Conservation (phyloP, 192 early-diverging fungal genomes). For the Backusella liffmaniae region DNA sequence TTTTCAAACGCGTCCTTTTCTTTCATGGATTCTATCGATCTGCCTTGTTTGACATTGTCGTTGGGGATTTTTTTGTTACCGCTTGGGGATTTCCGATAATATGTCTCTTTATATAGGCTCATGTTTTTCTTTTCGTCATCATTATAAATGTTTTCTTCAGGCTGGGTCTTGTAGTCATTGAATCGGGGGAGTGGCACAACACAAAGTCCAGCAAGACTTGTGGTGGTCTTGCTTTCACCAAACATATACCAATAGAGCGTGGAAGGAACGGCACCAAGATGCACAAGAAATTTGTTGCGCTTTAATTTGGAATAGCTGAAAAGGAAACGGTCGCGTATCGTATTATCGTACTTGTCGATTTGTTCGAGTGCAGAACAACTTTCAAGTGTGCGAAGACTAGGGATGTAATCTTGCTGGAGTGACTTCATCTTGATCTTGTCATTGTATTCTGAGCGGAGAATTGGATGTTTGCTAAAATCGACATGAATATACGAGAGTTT, state of each 20-base stretch:
- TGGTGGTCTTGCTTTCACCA: background rate
- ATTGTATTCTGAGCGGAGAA: background rate
- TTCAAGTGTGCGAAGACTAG: background rate
- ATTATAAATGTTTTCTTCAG: background rate
- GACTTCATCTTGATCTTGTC: background rate
- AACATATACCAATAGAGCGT: background rate
- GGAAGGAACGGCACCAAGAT: background rate
- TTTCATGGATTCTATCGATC: background rate
- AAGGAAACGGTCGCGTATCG: background rate
- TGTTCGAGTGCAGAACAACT: background rate
- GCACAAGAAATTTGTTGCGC: background rate
- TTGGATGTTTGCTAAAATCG: background rate
- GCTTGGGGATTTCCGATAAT: background rate
- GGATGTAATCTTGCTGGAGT: background rate
- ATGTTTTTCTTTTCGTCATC: background rate
- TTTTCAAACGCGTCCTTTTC: background rate
- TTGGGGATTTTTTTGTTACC: background rate
- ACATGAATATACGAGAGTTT: slow-evolving; percentile 5
- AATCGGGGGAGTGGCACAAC: slow-evolving; percentile 10
- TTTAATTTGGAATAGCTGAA: background rate
- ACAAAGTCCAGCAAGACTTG: background rate
- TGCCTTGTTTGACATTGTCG: background rate
- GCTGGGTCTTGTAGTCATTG: background rate
- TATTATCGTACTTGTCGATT: background rate
- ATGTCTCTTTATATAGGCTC: background rate